Evolutionary conservation across 2,329 filamentous ascomycete species (phyloP), one percentile per base, ranked within the genome.

Genomic region (Fusarium nurragi): DNA sequence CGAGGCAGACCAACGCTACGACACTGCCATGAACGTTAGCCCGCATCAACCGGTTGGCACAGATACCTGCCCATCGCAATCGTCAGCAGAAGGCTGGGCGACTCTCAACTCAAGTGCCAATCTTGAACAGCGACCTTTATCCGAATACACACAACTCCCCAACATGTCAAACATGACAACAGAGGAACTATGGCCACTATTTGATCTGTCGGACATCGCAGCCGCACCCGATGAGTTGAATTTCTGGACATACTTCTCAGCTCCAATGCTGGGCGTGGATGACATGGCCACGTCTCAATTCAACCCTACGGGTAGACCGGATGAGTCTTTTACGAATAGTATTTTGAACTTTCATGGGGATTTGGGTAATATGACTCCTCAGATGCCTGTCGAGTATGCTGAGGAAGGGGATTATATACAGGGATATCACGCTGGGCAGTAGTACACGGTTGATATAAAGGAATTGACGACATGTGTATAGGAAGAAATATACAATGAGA

Each of bases 341-440:
- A 60, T 60, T 14, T 7, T 60, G 0, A 60, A 60, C 7, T 60
- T 60, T 2, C 45, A 53, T 6, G 54, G 56, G 4, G 54, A 60
- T 21, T 37, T 60, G 4, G 51, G 22, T 34, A 28, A 25, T 3
- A 21, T 44, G 3, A 43, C 54, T 3, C 38, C 44, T 11, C 25
- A 53, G 13, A 28, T 39, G 22, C 22, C 16, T 23, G 3, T 14
- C 0, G 39, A 40, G 8, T 7, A 32, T 3, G 13, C 13, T 2
- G 56, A 39, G 1, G 45, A 13, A 3, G 18, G 18, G 4, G 38
- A 34, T 18, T 56, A 37, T n/a, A 26, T 37, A 10, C 22, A 47
- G 21, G 13, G 10, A 1, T 23, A 21, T 34, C 25, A 34, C 13
- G 11, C 43, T 18, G n/a, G 25, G 5, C 22, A 44, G 26, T 30